Percentiles rank a stretch among this genome's conserved stretches.
Evolutionary conservation across 2,329 filamentous ascomycete genomes (phyloP).

Genomic region (Xylariaceae sp.): DNA sequence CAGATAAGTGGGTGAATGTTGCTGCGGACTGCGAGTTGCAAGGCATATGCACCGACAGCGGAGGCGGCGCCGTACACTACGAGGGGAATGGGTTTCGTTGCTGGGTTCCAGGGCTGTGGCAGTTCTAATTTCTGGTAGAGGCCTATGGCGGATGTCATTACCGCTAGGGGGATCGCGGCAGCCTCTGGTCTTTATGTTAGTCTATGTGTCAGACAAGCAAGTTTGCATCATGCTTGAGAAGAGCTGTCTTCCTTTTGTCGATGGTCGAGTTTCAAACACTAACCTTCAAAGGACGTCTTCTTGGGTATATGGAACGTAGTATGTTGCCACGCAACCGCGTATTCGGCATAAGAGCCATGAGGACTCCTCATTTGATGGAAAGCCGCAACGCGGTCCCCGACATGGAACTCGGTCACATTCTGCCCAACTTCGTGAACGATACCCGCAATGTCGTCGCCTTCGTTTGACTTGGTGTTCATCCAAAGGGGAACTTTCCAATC

Average conservation of each 20-base stretch:
- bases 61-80: conserved; percentile 54
- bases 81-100: conserved; percentile 29
- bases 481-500: conserved; percentile 39
- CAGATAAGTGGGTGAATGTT: conserved; percentile 61
- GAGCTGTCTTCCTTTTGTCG: not conserved
- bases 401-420: conserved; percentile 53
- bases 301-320: conserved; percentile 54
- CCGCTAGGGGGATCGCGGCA: conserved; percentile 53
- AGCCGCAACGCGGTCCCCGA: conserved; percentile 44
- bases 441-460: conserved; percentile 54
- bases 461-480: conserved; percentile 33
- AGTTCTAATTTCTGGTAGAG: conserved; percentile 45
- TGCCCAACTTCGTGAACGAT: conserved; percentile 51
- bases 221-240: not conserved
- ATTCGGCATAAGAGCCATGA: conserved; percentile 57
- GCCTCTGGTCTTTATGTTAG: conserved; percentile 37
- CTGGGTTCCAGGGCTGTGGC: conserved; percentile 45
- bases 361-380: conserved; percentile 49
- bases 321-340: conserved; percentile 51
- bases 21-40: conserved; percentile 51
- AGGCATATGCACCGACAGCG: conserved; percentile 54
- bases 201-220: not conserved
- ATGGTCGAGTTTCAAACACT: not conserved
- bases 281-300: conserved; percentile 47
- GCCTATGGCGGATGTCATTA: conserved; percentile 49